phyloP scores from a whole-genome alignment of 2,329 filamentous ascomycete genomes.

The Clarireedia monteithiana region DNA sequence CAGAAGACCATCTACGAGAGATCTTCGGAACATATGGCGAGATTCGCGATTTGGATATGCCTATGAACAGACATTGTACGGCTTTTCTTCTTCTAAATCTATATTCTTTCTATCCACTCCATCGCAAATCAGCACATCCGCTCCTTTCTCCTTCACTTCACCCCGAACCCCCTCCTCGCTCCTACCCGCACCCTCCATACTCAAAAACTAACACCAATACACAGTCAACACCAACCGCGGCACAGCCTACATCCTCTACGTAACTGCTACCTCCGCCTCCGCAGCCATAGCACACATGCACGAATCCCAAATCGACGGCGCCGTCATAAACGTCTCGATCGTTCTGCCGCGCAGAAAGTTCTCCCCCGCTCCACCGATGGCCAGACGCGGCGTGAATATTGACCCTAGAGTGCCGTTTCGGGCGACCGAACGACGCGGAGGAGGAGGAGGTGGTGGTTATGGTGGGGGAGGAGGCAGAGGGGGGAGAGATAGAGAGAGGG shows the following conservation, averaged over 20 bases:
- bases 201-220: constrained; percentile 16
- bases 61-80: constrained; percentile 79
- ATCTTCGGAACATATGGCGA: constrained; percentile 86
- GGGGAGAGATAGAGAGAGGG: constrained; percentile 12
- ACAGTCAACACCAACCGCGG: constrained; percentile 83
- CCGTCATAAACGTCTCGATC: constrained; percentile 30
- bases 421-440: constrained; percentile 5
- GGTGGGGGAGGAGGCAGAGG: neutral
- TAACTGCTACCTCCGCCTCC: constrained; percentile 71
- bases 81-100: constrained; percentile 1
- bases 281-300: constrained; percentile 94
- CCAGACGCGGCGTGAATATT: constrained; percentile 54
- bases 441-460: constrained; percentile 11
- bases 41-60: constrained; percentile 82
- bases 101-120: too few species aligned
- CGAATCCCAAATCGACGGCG: constrained; percentile 61
- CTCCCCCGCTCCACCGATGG: constrained; percentile 67
- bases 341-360: constrained; percentile 48
- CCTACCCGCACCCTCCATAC: neutral
- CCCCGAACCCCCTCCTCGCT: neutral
- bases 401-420: constrained; percentile 38
- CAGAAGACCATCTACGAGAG: constrained; percentile 77
- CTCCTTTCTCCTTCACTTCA: neutral
- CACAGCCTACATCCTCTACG: constrained; percentile 85
- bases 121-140: neutral